phyloP scores from a whole-genome alignment of 768 basidiomycete genomes.

The Macrocybe gigantea region DNA sequence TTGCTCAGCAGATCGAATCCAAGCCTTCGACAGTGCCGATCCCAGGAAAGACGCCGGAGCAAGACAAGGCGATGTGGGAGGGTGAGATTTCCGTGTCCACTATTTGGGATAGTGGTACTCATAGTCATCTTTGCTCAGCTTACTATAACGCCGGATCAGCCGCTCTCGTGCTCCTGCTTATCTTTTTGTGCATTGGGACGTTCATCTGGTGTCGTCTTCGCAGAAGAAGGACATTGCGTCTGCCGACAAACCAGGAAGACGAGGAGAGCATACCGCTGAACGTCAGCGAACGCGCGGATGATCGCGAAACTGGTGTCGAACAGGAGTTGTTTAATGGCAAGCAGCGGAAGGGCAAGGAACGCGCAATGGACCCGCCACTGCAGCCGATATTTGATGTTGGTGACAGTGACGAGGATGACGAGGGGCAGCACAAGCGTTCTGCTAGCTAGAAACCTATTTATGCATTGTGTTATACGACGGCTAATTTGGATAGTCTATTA shows the following conservation, averaged over 20 bases:
- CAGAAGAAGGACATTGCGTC: conserved; percentile 32
- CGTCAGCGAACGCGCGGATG: conserved; percentile 31
- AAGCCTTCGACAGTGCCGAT: conserved; percentile 28
- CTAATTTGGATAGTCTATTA: too few species aligned
- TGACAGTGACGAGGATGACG: conserved; percentile 46
- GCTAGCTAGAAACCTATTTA: too few species aligned
- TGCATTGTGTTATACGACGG: too few species aligned
- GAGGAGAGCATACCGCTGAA: conserved; percentile 76
- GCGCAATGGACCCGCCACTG: conserved; percentile 25
- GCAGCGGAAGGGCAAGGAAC: conserved; percentile 44
- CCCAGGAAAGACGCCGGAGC: conserved; percentile 60
- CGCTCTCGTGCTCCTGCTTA: conserved; percentile 73
- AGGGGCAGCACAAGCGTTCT: conserved; percentile 18
- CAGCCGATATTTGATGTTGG: conserved; percentile 54
- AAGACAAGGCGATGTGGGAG: conserved; percentile 88
- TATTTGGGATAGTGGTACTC: conserved; percentile 2
- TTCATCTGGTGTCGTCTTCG: conserved; percentile 79
- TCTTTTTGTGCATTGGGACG: conserved; percentile 58
- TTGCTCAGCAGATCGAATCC: conserved; percentile 38
- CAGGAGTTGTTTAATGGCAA: conserved; percentile 21
- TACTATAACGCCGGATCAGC: conserved; percentile 93
- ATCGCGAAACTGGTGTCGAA: conserved; percentile 19
- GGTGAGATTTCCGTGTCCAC: conserved; percentile 36
- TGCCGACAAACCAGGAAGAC: conserved; percentile 26
- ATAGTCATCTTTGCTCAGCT: conserved; percentile 37